These are phyloP conservation scores for Cutaneotrichosporon spelunceum DNA, from an alignment of 1,284 basidiomycete species.

Conservation along the genomic window DNA sequence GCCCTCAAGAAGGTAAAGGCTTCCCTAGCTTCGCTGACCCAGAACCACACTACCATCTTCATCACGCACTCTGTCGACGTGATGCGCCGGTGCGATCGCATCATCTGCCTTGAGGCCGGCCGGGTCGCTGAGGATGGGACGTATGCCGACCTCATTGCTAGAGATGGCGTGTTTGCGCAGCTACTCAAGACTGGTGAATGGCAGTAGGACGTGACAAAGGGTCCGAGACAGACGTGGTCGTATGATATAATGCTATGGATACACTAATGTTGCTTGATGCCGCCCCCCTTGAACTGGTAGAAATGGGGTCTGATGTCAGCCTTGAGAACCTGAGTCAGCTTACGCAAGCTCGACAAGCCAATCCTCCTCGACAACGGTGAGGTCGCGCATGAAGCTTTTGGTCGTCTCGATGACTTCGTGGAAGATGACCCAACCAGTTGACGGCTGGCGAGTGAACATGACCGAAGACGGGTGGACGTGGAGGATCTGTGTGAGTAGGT, in stretches of 20 bases:
- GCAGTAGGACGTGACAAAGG: no score
- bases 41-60: conserved; percentile 74
- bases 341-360: conserved; percentile 56
- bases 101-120: conserved; percentile 77
- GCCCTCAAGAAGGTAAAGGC: conserved; percentile 58
- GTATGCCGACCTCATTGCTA: conserved; percentile 66
- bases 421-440: conserved; percentile 87
- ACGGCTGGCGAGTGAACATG: conserved; percentile 85
- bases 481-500: conserved; percentile 59
- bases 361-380: conserved; percentile 57
- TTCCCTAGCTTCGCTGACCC: not conserved
- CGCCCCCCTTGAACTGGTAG: conserved; percentile 48
- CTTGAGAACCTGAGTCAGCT: conserved; percentile 20
- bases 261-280: conserved; percentile 42
- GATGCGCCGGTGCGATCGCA: conserved; percentile 87
- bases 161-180: conserved; percentile 71
- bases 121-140: conserved; percentile 72
- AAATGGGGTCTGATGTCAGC: conserved; percentile 42
- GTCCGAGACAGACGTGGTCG: not conserved
- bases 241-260: conserved; percentile 4
- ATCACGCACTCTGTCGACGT: conserved; percentile 89
- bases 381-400: conserved; percentile 64
- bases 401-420: conserved; percentile 96
- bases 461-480: conserved; percentile 93
- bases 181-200: conserved; percentile 85